Evolutionary conservation across 2,329 filamentous ascomycete genomes (phyloP), one percentile per base, ranked within the genome.

Genomic region (Fusarium azukiicola): DNA sequence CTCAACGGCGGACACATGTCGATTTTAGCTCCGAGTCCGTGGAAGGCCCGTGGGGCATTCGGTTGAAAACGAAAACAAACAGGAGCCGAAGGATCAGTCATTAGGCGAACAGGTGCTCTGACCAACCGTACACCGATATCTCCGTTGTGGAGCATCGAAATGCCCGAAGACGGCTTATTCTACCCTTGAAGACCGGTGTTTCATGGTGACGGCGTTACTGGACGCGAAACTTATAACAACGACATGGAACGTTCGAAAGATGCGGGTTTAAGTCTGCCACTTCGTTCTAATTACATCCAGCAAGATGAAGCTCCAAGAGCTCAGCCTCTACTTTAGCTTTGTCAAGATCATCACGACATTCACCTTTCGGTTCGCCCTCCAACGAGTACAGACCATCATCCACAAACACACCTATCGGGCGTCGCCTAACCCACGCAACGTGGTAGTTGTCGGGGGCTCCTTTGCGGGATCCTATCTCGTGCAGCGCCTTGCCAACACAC

Each of bases 371-470:
- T n/a, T 66, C 0, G 23, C 13, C 1, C 8, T 69, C 1, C 61
- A 77, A 3, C 70, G 66, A 12, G 69, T 44, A 4, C 38, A 71
- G 1, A 36, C 78, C 1, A 36, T 77, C 2, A 2, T 77, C 4
- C 79, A 80, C 27, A 69, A 17, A 6, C 66, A 72, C 9, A 79
- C 76, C 0, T 80, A 80, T 11, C 72, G 72, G 16, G 21, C 56
- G 1, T 68, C 54, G 4, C 14, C 63, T 2, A 44, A 75, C 4
- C 66, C 79, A 0, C 79, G 54, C 23, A 80, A 77, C 32, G 76
- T 80, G 0, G 38, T 79, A 5, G 70, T 80, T 0, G 38, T 80
- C 0, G 79, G 79, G 3, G 79, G 79, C 0, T 80, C 79, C 3
- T 80, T 77, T 27, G 78, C 74, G 0, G 79, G 79, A 4, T 54